Base-by-base conservation (phyloP, 306 rosid species). In the Psophocarpus tetragonolobus region DNA sequence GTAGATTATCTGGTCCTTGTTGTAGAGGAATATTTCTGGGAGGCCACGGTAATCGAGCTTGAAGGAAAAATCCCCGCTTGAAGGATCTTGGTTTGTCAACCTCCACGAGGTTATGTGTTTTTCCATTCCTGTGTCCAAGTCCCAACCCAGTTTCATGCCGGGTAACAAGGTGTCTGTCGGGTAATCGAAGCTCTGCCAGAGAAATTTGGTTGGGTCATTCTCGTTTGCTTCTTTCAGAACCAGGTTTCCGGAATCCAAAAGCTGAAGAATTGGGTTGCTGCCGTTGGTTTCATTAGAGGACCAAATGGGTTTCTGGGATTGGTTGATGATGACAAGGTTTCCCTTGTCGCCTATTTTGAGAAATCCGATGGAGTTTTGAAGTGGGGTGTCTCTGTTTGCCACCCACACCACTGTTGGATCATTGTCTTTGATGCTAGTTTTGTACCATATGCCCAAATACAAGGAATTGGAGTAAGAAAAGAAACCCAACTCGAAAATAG, bases 151-250 rank as follows among this genome's bases (percentile, higher is more conserved):
- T 75, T 89, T 93, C 97, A 93, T 93, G 1, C 84, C 92, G 0
- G 96, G 96, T 27, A 93, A 75, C 73, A 91, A 27, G 15, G 91
- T 93, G 50, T 93, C 81, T 0, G 92, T 85, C 0, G 96, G 97
- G 57, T 48, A 80, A 73, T 91, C 94, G 13, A 93, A 93, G 86
- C 96, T 93, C 61, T 93, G 92, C 96, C 96, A 93, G 0, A 87
- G 74, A 45, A 38, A 42, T 2, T 73, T 76, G 0, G 27, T n/a
- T 1, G 87, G 84, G 63, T 81, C 69, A 8, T 41, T 75, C 9
- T 78, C 74, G 60, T 68, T 76, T 50, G 33, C 62, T 58, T 88
- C 93, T 73, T 33, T 41, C 9, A 93, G 53, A 27, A 93, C 74
- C 33, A 93, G 62, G 71, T 93, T 93, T 4, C 97, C 94, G 0